Evolutionary conservation across 371 early-diverging fungal genomes (phyloP), one percentile per base, ranked within the genome.

Genomic region (Rhizopus microsporus): DNA sequence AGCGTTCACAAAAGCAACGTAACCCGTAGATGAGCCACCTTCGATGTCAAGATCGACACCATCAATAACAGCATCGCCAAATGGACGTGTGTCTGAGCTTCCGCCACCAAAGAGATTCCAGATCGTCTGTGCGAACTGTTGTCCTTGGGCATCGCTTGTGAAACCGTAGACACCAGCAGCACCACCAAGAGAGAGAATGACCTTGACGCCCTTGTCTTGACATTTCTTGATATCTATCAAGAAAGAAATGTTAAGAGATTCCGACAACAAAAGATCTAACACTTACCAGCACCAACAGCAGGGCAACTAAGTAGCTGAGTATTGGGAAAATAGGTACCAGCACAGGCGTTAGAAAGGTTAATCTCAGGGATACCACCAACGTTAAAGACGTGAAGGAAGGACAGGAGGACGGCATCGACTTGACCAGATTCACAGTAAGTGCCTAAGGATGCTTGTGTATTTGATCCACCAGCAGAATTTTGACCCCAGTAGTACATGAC

Each of bases 21-120:
- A 87, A 0, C 83, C 85, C 0, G 75, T 68, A 16, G 68, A 51
- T 9, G 62, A 48, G 7, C 87, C 88, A 48, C 81, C 87, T 59
- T 88, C 88, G 47, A 88, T 86, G 58, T 89, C 91, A 43, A 91
- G 63, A 56, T 91, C 90, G 35, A 88, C 71, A 0, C 91, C 89
- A 60, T 91, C 90, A 7, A 86, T 59, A 0, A 72, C 62, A 29
- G 81, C 77, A 67, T 69, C 72, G 17, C 72, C 88, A 51, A 91
- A 87, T 0, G 89, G 89, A 10, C 88, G 82, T 38, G 70, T 70
- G 1, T 54, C 9, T 7, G 80, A 66, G 5, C 57, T 54, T 6
- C 86, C 83, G 6, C 68, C 77, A 44, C 85, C 74, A 63, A 88
- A 87, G 54, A 85, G 58, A 56, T 87, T 62, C 86, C 87, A 90